phyloP scores from a whole-genome alignment of 23 red algal genomes.

The Cyanidium caldarium region DNA sequence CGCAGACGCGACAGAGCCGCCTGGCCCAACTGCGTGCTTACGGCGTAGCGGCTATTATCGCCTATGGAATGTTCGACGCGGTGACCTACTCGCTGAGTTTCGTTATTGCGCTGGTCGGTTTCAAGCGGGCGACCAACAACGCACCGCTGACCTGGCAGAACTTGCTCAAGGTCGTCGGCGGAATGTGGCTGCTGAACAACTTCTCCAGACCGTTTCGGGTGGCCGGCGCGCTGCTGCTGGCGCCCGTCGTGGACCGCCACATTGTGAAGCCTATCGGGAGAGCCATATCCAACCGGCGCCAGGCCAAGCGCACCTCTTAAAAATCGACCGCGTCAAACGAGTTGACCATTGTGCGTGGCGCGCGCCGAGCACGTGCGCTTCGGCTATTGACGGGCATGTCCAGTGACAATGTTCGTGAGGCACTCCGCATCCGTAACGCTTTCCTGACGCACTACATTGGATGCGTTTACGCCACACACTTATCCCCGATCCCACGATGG shows the following conservation, averaged over 20 bases:
- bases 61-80: conserved; percentile 88
- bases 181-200: conserved; percentile 97
- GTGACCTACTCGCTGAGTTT: conserved; percentile 76
- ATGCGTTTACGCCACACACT: no score
- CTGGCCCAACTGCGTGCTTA: conserved; percentile 39
- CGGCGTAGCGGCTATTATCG: conserved; percentile 66
- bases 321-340: no score
- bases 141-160: conserved; percentile 24
- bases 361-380: no score
- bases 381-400: no score
- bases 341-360: no score
- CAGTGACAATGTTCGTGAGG: no score
- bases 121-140: conserved; percentile 4
- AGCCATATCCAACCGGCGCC: no score
- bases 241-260: conserved; percentile 54
- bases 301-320: no score
- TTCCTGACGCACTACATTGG: no score
- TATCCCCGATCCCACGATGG: no score
- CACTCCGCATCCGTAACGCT: no score
- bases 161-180: conserved; percentile 37
- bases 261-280: conserved; percentile 49
- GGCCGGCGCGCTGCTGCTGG: conserved; percentile 61
- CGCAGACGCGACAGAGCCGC: not conserved
- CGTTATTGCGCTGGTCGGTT: conserved; percentile 32
- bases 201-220: conserved; percentile 84